A percentile compares a stretch with the other conserved stretches of the same genome.
phyloP scores from a whole-genome alignment of 108 stramenopile species.

The Mediolabrus comicus region DNA sequence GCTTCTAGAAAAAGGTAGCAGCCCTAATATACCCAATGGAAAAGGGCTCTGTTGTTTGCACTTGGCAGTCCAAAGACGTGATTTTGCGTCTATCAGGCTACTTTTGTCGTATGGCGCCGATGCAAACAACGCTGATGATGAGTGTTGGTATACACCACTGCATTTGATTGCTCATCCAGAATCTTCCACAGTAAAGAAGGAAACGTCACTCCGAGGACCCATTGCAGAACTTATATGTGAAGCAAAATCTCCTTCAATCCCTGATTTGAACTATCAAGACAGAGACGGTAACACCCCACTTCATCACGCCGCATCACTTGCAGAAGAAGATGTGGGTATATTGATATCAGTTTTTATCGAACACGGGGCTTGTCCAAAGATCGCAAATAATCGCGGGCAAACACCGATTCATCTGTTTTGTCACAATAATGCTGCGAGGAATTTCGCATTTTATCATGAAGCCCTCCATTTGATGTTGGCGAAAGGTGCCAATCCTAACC shows the following conservation, averaged over 20 bases:
- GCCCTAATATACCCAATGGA: conserved; percentile 86
- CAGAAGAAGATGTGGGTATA: conserved; percentile 62
- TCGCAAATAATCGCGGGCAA: conserved; percentile 75
- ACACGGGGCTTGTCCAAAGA: conserved; percentile 68
- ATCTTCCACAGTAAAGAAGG: background rate
- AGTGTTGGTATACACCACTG: conserved; percentile 77
- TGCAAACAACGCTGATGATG: conserved; percentile 76
- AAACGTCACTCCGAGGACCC: conserved; percentile 36
- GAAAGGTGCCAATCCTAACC: conserved; percentile 75
- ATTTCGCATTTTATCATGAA: conserved; percentile 62
- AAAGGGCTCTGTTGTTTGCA: conserved; percentile 82
- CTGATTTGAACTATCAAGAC: conserved; percentile 84
- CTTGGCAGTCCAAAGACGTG: conserved; percentile 68
- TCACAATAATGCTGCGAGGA: conserved; percentile 69
- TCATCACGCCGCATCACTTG: conserved; percentile 78
- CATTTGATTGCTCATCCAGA: conserved; percentile 64
- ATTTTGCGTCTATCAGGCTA: conserved; percentile 59
- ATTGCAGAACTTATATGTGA: conserved; percentile 54
- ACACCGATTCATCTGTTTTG: conserved; percentile 80
- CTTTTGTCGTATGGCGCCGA: conserved; percentile 61
- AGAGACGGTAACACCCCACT: conserved; percentile 84
- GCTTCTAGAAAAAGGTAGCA: conserved; percentile 66
- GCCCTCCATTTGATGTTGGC: conserved; percentile 65
- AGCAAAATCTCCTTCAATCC: conserved; percentile 32
- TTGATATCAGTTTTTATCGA: conserved; percentile 69